A percentile compares a stretch with the other conserved stretches of the same genome.
These are phyloP conservation scores for Pyrenophora graminea DNA, from an alignment of 2,329 filamentous ascomycete genomes.

Conservation along the genomic window DNA sequence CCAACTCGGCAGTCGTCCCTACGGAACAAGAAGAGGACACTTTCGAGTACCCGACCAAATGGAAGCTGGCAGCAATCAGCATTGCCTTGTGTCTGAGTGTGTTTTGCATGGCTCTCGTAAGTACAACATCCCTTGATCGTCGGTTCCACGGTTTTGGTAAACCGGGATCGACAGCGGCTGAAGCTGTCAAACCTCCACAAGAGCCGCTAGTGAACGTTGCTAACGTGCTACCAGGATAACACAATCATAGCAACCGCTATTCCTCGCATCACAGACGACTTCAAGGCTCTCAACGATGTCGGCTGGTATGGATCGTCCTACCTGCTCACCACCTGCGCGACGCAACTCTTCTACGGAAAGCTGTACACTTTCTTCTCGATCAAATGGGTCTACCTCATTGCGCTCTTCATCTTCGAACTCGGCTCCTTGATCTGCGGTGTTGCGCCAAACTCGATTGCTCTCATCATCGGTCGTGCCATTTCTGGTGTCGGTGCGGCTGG, in stretches of 20 bases:
- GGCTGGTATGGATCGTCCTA: constrained; percentile 53
- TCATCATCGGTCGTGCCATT: constrained; percentile 58
- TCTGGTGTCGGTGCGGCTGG: constrained; percentile 57
- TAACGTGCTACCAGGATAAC: constrained; percentile 42
- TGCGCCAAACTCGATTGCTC: constrained; percentile 54
- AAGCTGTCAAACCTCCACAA: too few relatives aligned
- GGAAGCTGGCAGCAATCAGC: constrained; percentile 41
- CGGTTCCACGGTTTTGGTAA: constrained; percentile 1
- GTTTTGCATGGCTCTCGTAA: constrained; percentile 47
- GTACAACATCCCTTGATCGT: constrained; percentile 9
- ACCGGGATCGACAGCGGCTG: constrained; percentile 3
- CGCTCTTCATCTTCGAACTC: constrained; percentile 56
- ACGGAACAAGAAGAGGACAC: constrained; percentile 31
- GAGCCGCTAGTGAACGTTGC: too few relatives aligned
- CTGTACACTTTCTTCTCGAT: constrained; percentile 54
- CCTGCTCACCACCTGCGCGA: constrained; percentile 49
- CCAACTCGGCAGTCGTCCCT: constrained; percentile 22
- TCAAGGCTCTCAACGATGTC: constrained; percentile 52
- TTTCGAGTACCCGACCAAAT: constrained; percentile 43
- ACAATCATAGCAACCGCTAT: constrained; percentile 57
- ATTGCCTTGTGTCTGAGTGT: constrained; percentile 42
- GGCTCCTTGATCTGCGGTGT: constrained; percentile 58
- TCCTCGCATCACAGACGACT: constrained; percentile 54
- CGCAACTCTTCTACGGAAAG: constrained; percentile 47
- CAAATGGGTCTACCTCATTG: constrained; percentile 54